Evolutionary conservation across 106 monocot species (phyloP), one percentile per base, ranked within the genome.

Genomic region (Alisma plantagoaquatica): DNA sequence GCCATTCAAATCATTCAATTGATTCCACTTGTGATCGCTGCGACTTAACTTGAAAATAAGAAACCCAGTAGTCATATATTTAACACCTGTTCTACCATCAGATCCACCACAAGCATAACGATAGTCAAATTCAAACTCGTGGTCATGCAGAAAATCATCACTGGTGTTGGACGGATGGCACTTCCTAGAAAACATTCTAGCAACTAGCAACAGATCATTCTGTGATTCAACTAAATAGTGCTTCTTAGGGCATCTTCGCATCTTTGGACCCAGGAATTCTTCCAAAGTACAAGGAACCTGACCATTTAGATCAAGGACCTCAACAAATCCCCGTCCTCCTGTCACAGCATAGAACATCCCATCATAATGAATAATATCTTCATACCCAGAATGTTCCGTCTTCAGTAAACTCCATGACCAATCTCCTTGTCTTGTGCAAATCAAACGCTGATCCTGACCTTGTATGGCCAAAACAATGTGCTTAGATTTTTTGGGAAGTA

Each of bases 341-440:
- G 33, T 56, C 10, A 53, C 53, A 53, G 53, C 53, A 53, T 31
- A 53, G 53, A 53, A 53, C 19, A 53, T 6, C 28, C 53, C 53
- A 33, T 53, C 19, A 3, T 53, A 31, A 53, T 53, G 53, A 24
- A 56, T 41, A 12, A 56, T 41, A 56, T 56, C 56, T 21, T 56
- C 21, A 38, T 35, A 56, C 10, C 41, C 33, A 38, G 56, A 38
- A 18, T 41, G 23, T 14, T 10, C 21, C 5, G 16, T 41, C 35
- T 41, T 38, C 10, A 41, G 14, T 23, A 56, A 35, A 21, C 56
- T 56, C 56, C 56, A 35, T 16, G 56, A 56, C 33, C 35, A 56
- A 38, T 56, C 35, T 23, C 38, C 56, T 56, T 56, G 9, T 38
- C 33, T 28, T 53, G 38, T 41, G 41, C 56, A 56, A 26, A 32